Evolutionary conservation across 306 rosid genomes (phyloP).

Genomic region (Canavalia ensiformis): DNA sequence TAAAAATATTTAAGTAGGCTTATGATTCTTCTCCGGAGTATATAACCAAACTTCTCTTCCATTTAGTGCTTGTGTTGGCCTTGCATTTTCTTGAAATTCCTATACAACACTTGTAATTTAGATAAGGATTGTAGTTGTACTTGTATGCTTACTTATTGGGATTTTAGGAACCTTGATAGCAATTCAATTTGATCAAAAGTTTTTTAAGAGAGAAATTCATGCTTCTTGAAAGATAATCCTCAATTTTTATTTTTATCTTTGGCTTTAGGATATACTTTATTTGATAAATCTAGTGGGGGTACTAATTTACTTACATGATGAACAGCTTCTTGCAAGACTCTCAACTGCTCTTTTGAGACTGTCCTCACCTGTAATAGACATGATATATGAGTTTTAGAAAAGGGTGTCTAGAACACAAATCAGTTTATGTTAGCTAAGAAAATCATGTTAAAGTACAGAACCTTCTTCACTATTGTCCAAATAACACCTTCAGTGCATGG

Average conservation of each 20-base stretch:
- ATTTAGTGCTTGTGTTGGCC: slow-evolving; percentile 64
- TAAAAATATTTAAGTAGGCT: not conserved
- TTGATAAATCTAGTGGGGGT: not conserved
- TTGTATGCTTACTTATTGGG: not conserved
- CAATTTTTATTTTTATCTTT: not conserved
- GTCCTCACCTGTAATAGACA: slow-evolving; percentile 65
- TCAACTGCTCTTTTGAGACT: slow-evolving; percentile 70
- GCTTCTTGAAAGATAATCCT: not conserved
- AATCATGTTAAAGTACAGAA: slow-evolving; percentile 22
- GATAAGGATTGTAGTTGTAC: not conserved
- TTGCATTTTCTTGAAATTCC: slow-evolving; percentile 71
- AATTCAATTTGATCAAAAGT: not conserved
- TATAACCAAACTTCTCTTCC: slow-evolving; percentile 64
- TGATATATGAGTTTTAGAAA: not conserved
- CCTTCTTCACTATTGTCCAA: slow-evolving; percentile 81
- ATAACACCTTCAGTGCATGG: slow-evolving; percentile 82
- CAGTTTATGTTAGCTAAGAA: not conserved
- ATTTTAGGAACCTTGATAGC: not conserved
- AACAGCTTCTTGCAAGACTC: slow-evolving; percentile 61
- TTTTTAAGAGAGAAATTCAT: not conserved
- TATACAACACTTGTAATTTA: slow-evolving; percentile 32
- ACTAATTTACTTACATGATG: slow-evolving; percentile 60
- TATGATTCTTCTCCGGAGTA: slow-evolving; percentile 12
- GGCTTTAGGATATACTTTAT: not conserved
- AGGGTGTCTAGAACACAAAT: not conserved